A percentile compares a stretch with the other conserved stretches of the same genome.
Evolutionary conservation across 1,284 basidiomycete species (phyloP).

Genomic region (Vanrija sp.): DNA sequence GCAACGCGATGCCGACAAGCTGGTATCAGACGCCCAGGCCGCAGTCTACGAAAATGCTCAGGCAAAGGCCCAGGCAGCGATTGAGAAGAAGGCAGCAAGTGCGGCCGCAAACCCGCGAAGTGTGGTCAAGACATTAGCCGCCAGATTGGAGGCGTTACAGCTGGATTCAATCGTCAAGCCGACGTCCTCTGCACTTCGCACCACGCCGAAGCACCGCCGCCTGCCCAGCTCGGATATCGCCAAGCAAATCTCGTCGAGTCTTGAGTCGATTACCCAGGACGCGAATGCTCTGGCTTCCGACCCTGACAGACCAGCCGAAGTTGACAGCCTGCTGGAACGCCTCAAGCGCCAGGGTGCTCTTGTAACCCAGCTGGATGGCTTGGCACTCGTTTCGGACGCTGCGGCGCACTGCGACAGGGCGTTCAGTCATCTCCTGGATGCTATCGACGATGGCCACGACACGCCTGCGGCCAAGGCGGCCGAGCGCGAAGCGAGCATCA

Average conservation of each 20-base stretch:
- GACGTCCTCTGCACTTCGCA: slow-evolving; percentile 2
- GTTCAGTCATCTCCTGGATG: slow-evolving; percentile 26
- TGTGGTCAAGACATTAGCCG: slow-evolving; percentile 13
- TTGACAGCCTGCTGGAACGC: slow-evolving; percentile 8
- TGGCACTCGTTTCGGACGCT: slow-evolving; percentile 17
- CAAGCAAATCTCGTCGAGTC: slow-evolving; percentile 3
- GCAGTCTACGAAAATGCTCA: background rate
- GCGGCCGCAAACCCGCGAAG: too few species aligned
- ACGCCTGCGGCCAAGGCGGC: background rate
- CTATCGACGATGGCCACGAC: slow-evolving; percentile 12
- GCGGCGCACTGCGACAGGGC: slow-evolving; percentile 20
- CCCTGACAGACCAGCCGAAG: background rate
- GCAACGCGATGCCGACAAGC: slow-evolving; percentile 5
- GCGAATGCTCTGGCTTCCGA: slow-evolving; percentile 6
- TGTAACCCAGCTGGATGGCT: slow-evolving; percentile 8
- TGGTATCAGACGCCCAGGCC: slow-evolving; percentile 2
- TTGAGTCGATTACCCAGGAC: slow-evolving; percentile 20
- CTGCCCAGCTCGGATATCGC: slow-evolving; percentile 16
- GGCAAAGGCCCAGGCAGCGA: background rate
- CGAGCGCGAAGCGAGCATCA: background rate
- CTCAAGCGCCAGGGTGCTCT: slow-evolving; percentile 6
- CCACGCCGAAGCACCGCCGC: slow-evolving; percentile 12
- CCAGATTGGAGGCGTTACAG: slow-evolving; percentile 24
- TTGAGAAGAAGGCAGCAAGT: background rate
- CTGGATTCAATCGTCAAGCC: slow-evolving; percentile 14